Percentiles rank a stretch among this genome's conserved stretches.
Conservation (phyloP, 805 yeast genomes). For the Scheffersomyces stipitis region DNA sequence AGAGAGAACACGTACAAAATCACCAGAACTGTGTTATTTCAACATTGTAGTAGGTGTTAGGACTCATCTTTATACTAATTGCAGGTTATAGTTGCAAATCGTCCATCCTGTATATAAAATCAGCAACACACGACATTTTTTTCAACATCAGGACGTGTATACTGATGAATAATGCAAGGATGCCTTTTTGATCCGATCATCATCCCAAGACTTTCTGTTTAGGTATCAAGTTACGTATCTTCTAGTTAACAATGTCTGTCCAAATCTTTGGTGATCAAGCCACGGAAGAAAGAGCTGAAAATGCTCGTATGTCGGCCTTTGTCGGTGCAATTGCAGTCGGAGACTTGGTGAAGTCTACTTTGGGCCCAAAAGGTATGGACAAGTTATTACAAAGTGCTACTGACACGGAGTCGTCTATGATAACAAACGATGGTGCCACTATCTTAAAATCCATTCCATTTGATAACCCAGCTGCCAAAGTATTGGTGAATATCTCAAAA, state of each 20-base stretch:
- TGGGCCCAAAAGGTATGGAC: slow-evolving; percentile 99
- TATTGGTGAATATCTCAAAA: slow-evolving; percentile 89
- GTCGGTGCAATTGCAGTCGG: slow-evolving; percentile 99
- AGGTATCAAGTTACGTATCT: too few species aligned
- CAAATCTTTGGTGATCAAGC: slow-evolving; percentile 97
- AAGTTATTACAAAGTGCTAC: slow-evolving; percentile 86
- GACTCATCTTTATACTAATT: too few species aligned
- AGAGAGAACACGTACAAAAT: too few species aligned
- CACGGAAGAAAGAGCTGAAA: slow-evolving; percentile 95
- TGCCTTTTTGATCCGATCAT: too few species aligned
- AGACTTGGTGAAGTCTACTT: slow-evolving; percentile 87
- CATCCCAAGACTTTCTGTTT: too few species aligned
- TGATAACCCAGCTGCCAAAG: slow-evolving; percentile 97
- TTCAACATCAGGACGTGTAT: too few species aligned
- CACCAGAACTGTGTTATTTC: too few species aligned
- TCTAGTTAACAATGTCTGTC: slow-evolving; percentile 57
- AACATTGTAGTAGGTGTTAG: too few species aligned
- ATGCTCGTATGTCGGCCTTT: slow-evolving; percentile 95
- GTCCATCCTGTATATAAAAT: too few species aligned
- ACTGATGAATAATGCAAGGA: too few species aligned
- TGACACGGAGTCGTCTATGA: slow-evolving; percentile 65
- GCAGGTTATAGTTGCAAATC: too few species aligned
- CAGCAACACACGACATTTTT: too few species aligned
- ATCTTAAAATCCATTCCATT: slow-evolving; percentile 90
- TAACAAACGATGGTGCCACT: slow-evolving; percentile 98